Evolutionary conservation across 2,329 filamentous ascomycete species (phyloP).

Genomic region (Pyrenophora graminea): DNA sequence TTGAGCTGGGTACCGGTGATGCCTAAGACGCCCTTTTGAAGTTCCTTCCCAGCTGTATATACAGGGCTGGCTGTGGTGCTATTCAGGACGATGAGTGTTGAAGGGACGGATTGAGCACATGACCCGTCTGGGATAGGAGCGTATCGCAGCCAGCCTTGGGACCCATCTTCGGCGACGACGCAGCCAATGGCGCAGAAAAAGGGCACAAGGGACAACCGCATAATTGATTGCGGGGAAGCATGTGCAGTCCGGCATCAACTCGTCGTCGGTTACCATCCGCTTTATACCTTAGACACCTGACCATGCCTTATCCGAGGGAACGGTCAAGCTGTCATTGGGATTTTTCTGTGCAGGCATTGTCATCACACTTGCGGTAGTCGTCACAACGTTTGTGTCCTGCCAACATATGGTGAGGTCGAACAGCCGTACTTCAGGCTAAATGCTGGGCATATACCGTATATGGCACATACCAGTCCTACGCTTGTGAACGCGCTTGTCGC

Average conservation of each 20-base stretch:
- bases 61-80: constrained; percentile 60
- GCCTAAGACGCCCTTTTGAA: constrained; percentile 61
- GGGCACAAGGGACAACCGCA: constrained; percentile 12
- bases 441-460: not conserved
- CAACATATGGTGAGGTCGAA: not conserved
- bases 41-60: constrained; percentile 62
- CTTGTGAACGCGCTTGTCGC: too few species aligned
- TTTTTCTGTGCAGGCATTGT: not conserved
- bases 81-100: constrained; percentile 59
- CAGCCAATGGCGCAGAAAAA: not conserved
- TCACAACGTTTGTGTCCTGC: not conserved
- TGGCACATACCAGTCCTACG: too few species aligned
- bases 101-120: constrained; percentile 52
- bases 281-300: constrained; percentile 11
- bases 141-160: constrained; percentile 68
- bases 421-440: constrained; percentile 18
- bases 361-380: not conserved
- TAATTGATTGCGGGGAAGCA: not conserved
- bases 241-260: not conserved
- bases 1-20: constrained; percentile 59
- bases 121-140: constrained; percentile 55
- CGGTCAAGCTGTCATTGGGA: constrained; percentile 4
- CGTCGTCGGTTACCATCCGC: not conserved
- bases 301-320: not conserved
- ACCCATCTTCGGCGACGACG: constrained; percentile 60